phyloP scores from a whole-genome alignment of 306 rosid species.

The Malus sylvestris region DNA sequence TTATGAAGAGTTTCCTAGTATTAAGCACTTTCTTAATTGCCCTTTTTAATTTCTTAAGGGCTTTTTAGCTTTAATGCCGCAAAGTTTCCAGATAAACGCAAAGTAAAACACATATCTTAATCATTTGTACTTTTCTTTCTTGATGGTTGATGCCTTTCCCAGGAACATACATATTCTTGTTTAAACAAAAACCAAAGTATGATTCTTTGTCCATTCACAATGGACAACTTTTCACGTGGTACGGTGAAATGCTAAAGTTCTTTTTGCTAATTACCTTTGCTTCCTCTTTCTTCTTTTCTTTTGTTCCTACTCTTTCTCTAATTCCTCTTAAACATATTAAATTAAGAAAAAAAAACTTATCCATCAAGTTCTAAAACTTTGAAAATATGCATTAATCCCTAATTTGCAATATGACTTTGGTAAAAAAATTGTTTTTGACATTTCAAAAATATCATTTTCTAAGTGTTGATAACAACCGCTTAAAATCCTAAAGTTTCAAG shows the following conservation, averaged over 20 bases:
- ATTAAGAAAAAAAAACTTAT: background rate
- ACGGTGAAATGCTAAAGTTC: background rate
- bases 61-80: background rate
- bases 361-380: too few species aligned
- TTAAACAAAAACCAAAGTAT: background rate
- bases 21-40: background rate
- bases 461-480: too few species aligned
- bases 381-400: too few species aligned
- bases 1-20: background rate
- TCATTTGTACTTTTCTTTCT: constrained; percentile 7
- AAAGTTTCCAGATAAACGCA: background rate
- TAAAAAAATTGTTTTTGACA: too few species aligned
- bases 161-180: background rate
- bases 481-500: too few species aligned
- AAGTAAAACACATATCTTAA: background rate
- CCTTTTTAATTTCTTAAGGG: background rate
- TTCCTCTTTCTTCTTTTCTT: constrained; percentile 1
- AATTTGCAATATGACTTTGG: too few species aligned
- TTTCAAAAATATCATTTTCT: too few species aligned
- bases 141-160: constrained; percentile 1
- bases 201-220: constrained; percentile 2
- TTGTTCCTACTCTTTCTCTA: background rate
- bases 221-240: constrained; percentile 2
- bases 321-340: background rate
- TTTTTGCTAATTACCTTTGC: constrained; percentile 12